Conservation (phyloP, 768 basidiomycete genomes). For the Amanita rubescens region DNA sequence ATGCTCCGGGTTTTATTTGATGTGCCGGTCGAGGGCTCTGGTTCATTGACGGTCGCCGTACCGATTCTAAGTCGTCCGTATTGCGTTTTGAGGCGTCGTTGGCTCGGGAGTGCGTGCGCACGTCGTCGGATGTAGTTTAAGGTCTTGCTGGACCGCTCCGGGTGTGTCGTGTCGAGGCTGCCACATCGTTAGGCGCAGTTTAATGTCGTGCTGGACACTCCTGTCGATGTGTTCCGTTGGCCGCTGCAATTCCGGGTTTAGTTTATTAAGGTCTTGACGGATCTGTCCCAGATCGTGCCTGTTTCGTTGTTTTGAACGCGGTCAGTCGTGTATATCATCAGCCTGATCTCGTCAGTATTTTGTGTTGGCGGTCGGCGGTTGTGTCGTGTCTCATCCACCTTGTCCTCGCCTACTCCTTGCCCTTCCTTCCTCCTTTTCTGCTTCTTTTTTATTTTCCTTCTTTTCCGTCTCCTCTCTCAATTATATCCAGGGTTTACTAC, state of each 20-base stretch:
- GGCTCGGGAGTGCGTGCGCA: neutral
- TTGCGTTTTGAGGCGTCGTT: neutral
- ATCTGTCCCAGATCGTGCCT: neutral
- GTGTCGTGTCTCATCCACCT: no score
- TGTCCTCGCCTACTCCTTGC: no score
- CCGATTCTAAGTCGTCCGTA: neutral
- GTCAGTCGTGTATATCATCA: no score
- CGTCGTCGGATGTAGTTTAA: neutral
- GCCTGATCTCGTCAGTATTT: no score
- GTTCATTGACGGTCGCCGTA: neutral
- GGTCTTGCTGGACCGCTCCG: neutral
- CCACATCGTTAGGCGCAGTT: neutral
- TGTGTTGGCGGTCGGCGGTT: no score
- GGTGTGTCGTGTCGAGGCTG: neutral
- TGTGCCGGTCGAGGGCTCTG: neutral
- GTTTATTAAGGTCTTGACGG: neutral
- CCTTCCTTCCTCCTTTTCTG: no score
- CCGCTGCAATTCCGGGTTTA: neutral
- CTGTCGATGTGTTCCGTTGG: neutral
- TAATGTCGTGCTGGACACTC: neutral
- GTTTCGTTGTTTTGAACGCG: no score
- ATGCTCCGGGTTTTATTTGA: neutral
- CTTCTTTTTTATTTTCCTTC: no score
- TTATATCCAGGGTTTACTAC: no score
- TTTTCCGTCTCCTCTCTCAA: no score